Evolutionary conservation across 2,329 filamentous ascomycete genomes (phyloP), one percentile per base, ranked within the genome.

Genomic region (Sarocladiaceae sp.): DNA sequence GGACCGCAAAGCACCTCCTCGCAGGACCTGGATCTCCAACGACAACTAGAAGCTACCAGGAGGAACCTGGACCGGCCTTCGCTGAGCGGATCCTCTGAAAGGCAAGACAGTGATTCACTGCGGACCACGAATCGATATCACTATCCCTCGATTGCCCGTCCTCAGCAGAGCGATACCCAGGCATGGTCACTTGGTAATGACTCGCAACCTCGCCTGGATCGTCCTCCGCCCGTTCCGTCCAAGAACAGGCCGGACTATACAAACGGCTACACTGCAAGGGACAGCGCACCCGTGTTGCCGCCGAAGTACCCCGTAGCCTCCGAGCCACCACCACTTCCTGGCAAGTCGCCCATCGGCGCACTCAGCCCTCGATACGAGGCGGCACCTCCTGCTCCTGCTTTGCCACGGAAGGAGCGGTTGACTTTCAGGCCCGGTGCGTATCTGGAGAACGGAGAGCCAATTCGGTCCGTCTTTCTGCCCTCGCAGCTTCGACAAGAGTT

Each of bases 391-490:
- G 52, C 59, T 10, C 66, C 66, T 5, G 17, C 60, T 3, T 59
- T 61, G 3, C 64, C 69, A 3, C 73, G 78, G 57, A 77, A 83
- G 68, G 68, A 85, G 53, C 66, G 83, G 46, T 87, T 89, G 60
- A 90, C 88, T 13, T 71, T 71, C 25, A 71, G 70, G 83, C 88
- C 93, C 2, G 86, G 88, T 2, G 91, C 90, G 1, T 94, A 91
- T 64, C 84, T 97, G 15, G 94, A 99, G 67, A 92, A 90, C 59
- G 94, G 93, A 17, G 83, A 85, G 5, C 88, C 92, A 0, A 80
- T 99, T 6, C 86, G 94, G 29, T 90, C 92, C 0, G 77, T 99
- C 29, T 96, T 97, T 65, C 77, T 99, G 1, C 93, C 94, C 0
- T 80, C 82, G 1, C 78, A 81, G 12, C 78, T 99, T 1, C 88